Percentiles rank a stretch among this genome's conserved stretches.
These are phyloP conservation scores for Sicyos baderoa DNA, from an alignment of 306 rosid species.

Conservation along the genomic window DNA sequence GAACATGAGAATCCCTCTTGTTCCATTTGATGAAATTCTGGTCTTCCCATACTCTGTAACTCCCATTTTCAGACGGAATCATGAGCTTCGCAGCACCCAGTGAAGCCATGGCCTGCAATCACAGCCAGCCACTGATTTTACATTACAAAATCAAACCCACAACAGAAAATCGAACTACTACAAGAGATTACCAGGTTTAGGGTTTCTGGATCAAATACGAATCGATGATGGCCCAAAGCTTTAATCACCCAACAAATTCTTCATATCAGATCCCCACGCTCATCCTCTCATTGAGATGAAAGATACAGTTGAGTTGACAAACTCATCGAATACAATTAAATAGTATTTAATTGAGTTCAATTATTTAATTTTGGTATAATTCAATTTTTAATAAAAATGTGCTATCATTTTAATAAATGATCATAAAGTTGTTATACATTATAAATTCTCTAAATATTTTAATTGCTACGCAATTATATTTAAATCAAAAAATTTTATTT, in stretches of 20 bases:
- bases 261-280: background rate
- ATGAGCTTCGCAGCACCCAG: slow-evolving; percentile 38
- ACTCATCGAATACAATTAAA: no score
- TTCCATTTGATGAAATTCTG: slow-evolving; percentile 82
- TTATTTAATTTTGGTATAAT: no score
- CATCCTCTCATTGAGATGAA: background rate
- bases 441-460: no score
- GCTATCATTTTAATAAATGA: no score
- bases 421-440: no score
- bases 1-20: slow-evolving; percentile 79
- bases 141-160: background rate
- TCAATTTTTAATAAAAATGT: no score
- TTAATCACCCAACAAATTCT: background rate
- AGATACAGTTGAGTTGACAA: no score
- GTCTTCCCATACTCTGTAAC: slow-evolving; percentile 79
- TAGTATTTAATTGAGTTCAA: no score
- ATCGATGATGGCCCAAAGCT: no score
- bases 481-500: no score
- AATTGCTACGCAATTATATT: no score
- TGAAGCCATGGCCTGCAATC: slow-evolving; percentile 30
- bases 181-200: background rate
- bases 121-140: background rate
- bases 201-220: no score
- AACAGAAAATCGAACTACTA: background rate
- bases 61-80: slow-evolving; percentile 35